Evolutionary conservation across 2,329 filamentous ascomycete genomes (phyloP), one percentile per base, ranked within the genome.

Genomic region (Aspergillus sp.): DNA sequence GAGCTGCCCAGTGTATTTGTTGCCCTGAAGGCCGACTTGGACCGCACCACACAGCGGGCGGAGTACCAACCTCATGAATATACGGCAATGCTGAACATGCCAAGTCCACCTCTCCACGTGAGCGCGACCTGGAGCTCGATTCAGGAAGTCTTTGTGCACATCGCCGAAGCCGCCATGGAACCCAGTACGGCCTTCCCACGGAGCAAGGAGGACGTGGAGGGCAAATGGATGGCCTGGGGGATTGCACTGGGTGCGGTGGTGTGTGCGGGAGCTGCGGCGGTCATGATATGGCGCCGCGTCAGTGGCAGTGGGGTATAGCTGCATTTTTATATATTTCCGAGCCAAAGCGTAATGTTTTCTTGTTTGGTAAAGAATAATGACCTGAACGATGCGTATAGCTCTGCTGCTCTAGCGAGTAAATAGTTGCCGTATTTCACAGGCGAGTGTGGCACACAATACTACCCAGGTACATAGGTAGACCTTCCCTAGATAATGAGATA

Each of bases 61-160:
- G 90, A 96, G 70, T 76, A 87, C 57, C 93, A 96, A 71, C 94
- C 94, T 1, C 94, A 99, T 67, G 87, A 91, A 58, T 96, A 96
- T 73, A 95, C 92, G 0, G 84, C 87, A 47, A 81, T 82, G 35
- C 77, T 95, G 61, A 92, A 89, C 68, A 95, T 97, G 89, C 86
- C 88, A 50, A 86, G 73, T 10, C 73, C 92, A 2, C 94, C 94
- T 5, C 77, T 97, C 38, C 95, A 99, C 74, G 94, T 96, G 49
- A 96, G 90, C 65, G 91, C 94, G 26, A 94, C 88, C 6, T 99
- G 94, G 94, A 86, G 83, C 64, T 95, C 89, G 64, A 96, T 97
- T 61, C 88, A 88, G 58, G 94, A 99, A 72, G 82, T 97, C 33
- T 99, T 97, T 72, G 90, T 96, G 20, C 86, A 83, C 33, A 82